A percentile compares a stretch with the other conserved stretches of the same genome.
Conservation (phyloP, 2,329 filamentous ascomycete species). For the Aspergillus sp. region DNA sequence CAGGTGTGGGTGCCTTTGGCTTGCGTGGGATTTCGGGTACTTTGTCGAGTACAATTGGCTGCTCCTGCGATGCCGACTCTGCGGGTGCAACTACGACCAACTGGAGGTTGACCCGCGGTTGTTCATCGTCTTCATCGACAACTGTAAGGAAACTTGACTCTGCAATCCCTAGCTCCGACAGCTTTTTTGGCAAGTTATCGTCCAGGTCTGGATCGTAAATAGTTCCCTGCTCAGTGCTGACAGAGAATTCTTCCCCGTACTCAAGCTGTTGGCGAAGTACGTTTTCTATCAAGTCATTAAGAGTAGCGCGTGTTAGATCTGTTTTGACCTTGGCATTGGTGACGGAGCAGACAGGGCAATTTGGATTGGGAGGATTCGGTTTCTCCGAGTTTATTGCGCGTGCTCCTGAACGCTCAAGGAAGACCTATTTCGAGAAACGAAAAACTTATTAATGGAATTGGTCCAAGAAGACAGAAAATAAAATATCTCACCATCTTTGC, state of each 20-base stretch:
- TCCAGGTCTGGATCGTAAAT: constrained; percentile 89
- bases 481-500: constrained; percentile 66
- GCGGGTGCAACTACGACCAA: constrained; percentile 50
- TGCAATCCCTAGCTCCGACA: constrained; percentile 73
- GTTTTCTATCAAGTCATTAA: constrained; percentile 75
- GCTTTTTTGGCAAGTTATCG: constrained; percentile 77
- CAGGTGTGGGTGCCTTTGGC: constrained; percentile 37
- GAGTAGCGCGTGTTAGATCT: constrained; percentile 69
- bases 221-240: constrained; percentile 72
- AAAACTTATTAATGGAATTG: constrained; percentile 7
- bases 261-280: constrained; percentile 69
- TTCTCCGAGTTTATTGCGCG: constrained; percentile 59
- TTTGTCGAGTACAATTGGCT: constrained; percentile 41
- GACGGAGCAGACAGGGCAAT: constrained; percentile 80
- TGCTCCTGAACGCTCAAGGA: constrained; percentile 67
- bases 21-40: constrained; percentile 50
- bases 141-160: constrained; percentile 76
- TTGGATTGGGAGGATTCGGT: constrained; percentile 67
- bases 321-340: constrained; percentile 66
- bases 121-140: constrained; percentile 71
- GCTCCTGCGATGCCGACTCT: constrained; percentile 33
- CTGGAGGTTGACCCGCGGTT: constrained; percentile 74
- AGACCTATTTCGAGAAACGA: constrained; percentile 54
- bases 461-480: not conserved
- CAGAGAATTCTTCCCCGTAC: constrained; percentile 77